phyloP scores from a whole-genome alignment of 2,329 filamentous ascomycete species.

The Sodiomyces alkalinus region DNA sequence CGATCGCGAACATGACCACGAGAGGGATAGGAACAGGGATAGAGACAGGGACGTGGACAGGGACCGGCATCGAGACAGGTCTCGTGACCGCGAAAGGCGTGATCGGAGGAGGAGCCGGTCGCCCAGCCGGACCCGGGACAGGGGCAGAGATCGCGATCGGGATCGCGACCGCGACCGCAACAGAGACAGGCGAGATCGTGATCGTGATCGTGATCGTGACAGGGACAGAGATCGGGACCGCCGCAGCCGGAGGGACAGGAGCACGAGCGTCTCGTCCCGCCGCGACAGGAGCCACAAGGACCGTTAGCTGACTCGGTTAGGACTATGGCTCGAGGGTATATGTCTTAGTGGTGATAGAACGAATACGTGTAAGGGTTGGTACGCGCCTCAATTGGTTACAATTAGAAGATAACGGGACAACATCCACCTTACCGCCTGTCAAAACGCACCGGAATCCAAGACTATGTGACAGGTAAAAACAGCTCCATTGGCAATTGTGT shows the following conservation, averaged over 20 bases:
- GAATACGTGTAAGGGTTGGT: too few species aligned
- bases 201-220: slow-evolving; percentile 18
- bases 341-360: too few species aligned
- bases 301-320: background rate
- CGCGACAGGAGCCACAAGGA: slow-evolving; percentile 3
- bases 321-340: too few species aligned
- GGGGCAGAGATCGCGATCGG: slow-evolving; percentile 15
- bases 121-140: slow-evolving; percentile 18
- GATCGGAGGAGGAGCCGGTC: slow-evolving; percentile 21
- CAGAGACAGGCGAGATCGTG: slow-evolving; percentile 15
- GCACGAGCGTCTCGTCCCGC: slow-evolving; percentile 3
- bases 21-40: slow-evolving; percentile 15
- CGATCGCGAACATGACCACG: slow-evolving; percentile 15
- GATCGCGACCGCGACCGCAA: slow-evolving; percentile 13
- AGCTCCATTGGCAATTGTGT: too few species aligned
- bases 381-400: too few species aligned
- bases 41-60: slow-evolving; percentile 18
- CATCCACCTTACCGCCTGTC: too few species aligned
- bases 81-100: slow-evolving; percentile 12
- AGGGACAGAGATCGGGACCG: slow-evolving; percentile 11
- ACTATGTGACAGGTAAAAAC: too few species aligned
- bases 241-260: slow-evolving; percentile 3
- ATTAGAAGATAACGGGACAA: too few species aligned
- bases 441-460: too few species aligned
- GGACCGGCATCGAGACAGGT: slow-evolving; percentile 10